Evolutionary conservation across 2,329 filamentous ascomycete species (phyloP).

Genomic region (Hirsutella thompsonii): DNA sequence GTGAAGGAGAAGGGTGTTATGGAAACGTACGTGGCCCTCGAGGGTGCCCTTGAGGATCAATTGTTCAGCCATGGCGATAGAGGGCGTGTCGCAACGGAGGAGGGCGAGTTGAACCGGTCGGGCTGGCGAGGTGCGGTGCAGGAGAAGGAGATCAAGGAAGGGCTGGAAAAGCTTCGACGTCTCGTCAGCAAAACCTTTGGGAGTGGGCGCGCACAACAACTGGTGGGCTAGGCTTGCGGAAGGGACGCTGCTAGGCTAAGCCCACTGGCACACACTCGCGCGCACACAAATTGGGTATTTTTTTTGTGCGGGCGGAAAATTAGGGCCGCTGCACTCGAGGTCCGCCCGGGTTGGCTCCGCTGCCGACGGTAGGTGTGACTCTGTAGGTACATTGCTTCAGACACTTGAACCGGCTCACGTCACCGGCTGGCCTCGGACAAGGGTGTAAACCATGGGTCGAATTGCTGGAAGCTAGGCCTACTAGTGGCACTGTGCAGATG

Average conservation of each 20-base stretch:
- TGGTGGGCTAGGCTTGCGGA: neutral
- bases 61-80: slow-evolving; percentile 71
- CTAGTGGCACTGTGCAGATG: no score
- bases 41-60: slow-evolving; percentile 93
- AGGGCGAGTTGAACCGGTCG: no score
- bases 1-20: no score
- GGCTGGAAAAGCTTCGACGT: slow-evolving; percentile 16
- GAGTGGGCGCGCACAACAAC: neutral
- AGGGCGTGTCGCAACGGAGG: slow-evolving; percentile 26
- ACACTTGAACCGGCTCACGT: neutral
- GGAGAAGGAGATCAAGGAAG: slow-evolving; percentile 15
- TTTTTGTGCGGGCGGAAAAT: slow-evolving; percentile 40
- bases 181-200: slow-evolving; percentile 12
- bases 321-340: slow-evolving; percentile 24
- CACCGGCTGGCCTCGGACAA: no score
- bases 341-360: neutral
- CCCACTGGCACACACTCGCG: no score
- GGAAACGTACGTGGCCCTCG: slow-evolving; percentile 73
- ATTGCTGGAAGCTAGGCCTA: no score
- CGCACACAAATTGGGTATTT: slow-evolving; percentile 26
- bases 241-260: slow-evolving; percentile 5
- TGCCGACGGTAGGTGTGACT: neutral
- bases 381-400: neutral
- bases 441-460: no score
- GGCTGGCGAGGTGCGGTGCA: slow-evolving; percentile 14